Evolutionary conservation across 805 yeast species (phyloP), one percentile per base, ranked within the genome.

Genomic region (Yarrowia sp.): DNA sequence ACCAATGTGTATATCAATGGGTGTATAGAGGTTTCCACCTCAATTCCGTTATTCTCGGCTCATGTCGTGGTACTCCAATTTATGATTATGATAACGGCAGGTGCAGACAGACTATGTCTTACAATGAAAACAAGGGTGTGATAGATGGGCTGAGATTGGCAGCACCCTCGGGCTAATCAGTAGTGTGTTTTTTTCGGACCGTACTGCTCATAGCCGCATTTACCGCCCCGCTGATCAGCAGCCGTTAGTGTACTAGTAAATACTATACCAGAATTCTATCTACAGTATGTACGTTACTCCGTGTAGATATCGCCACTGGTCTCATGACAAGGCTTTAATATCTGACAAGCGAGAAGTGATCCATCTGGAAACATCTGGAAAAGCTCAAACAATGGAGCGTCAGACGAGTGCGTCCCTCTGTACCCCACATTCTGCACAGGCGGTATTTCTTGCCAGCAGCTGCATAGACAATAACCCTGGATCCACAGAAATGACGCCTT

Each of bases 401-500:
- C 22, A 15, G 22, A 41, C 44, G 28, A 10, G 18, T 17, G 15
- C 8, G 42, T 39, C 7, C n/a, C 10, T 41, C 18, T 42, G 45
- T 44, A 44, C 50, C 50, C 50, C 50, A 28, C 50, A 43, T 18
- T 43, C n/a, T n/a, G 33, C 18, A 15, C 17, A 10, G 38, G 38
- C 38, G 38, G 38, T 35, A 22, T 22, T 22, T 22, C 28, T 22
- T 22, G 28, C 28, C 28, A 22, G 28, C 28, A 22, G 28, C 28
- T 22, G 28, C 28, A 22, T 22, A 5, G 28, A 28, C 15, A 8
- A 18, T 18, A n/a, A 41, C 28, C 28, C 6, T 17, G 55, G 55
- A 48, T 17, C 55, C 55, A 48, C 55, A 8, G 14, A 22, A 8
- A 48, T 48, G 55, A 48, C 55, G 55, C 55, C 55, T 48, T 48